Percentiles rank a stretch among this genome's conserved stretches.
Evolutionary conservation across 129 eudicot species (phyloP).

Genomic region (Tanacetum coccineum): DNA sequence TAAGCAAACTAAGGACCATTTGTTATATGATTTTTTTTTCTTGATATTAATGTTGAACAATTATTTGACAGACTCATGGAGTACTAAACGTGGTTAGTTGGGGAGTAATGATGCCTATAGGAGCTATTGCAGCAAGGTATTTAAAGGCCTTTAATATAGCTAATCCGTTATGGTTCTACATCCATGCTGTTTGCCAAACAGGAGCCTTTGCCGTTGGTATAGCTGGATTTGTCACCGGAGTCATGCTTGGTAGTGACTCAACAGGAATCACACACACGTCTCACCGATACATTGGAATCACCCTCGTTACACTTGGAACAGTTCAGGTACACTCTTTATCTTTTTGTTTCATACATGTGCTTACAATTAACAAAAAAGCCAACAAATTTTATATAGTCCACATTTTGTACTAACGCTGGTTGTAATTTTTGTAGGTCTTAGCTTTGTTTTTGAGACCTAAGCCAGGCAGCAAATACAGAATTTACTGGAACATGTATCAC

Average conservation of each 20-base stretch:
- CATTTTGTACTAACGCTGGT: not conserved
- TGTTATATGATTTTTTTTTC: not conserved
- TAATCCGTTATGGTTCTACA: slow-evolving; percentile 73
- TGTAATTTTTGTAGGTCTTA: slow-evolving; percentile 35
- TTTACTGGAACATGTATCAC: slow-evolving; percentile 58
- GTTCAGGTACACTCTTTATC: slow-evolving; percentile 48
- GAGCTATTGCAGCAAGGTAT: slow-evolving; percentile 41
- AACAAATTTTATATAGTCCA: not conserved
- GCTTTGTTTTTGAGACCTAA: slow-evolving; percentile 62
- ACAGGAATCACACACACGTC: slow-evolving; percentile 13
- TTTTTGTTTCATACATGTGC: slow-evolving; percentile 6
- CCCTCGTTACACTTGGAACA: slow-evolving; percentile 56
- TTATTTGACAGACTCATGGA: slow-evolving; percentile 34
- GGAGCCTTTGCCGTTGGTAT: slow-evolving; percentile 58
- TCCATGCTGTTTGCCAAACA: slow-evolving; percentile 52
- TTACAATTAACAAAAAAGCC: not conserved
- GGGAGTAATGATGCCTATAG: slow-evolving; percentile 46
- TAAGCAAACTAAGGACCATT: not conserved
- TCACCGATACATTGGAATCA: slow-evolving; percentile 63
- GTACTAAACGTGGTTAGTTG: slow-evolving; percentile 41
- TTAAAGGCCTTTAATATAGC: slow-evolving; percentile 30
- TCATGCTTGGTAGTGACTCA: slow-evolving; percentile 66
- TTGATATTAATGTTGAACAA: not conserved
- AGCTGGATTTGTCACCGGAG: slow-evolving; percentile 65
- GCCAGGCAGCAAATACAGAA: slow-evolving; percentile 49